Percentiles rank a stretch among this genome's conserved stretches.
phyloP scores from a whole-genome alignment of 116 monocot species.

The Phalaenopsis hybrid region DNA sequence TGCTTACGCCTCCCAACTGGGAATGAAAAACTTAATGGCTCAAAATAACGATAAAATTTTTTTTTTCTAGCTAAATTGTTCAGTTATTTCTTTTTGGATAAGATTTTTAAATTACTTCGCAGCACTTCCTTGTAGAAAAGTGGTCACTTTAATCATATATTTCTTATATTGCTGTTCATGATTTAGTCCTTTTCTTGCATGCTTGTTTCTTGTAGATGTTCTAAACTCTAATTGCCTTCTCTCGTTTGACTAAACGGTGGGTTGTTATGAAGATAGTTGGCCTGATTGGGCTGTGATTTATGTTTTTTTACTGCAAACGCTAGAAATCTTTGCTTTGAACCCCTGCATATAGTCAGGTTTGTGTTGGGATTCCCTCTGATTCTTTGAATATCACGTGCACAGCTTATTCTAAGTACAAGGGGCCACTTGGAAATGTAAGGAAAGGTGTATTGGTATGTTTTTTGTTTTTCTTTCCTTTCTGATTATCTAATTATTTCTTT shows the following conservation, averaged over 20 bases:
- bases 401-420: conserved; percentile 86
- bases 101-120: too few species aligned
- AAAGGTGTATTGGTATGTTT: conserved; percentile 90
- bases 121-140: too few species aligned
- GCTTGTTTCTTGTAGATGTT: background rate
- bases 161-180: background rate
- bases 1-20: too few species aligned
- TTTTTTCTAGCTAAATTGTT: too few species aligned
- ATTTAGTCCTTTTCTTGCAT: background rate
- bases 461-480: conserved; percentile 4
- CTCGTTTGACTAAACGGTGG: background rate
- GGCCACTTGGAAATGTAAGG: conserved; percentile 86
- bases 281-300: background rate
- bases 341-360: background rate
- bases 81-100: too few species aligned
- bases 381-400: conserved; percentile 14
- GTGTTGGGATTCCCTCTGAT: background rate
- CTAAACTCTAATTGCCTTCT: background rate
- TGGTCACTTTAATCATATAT: too few species aligned
- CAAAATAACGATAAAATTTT: too few species aligned
- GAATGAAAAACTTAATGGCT: too few species aligned
- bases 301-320: background rate
- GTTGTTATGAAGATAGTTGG: background rate
- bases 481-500: conserved; percentile 1
- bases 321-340: background rate